Evolutionary conservation across 768 basidiomycete genomes (phyloP).

Genomic region (Fistulinella prunicolor): DNA sequence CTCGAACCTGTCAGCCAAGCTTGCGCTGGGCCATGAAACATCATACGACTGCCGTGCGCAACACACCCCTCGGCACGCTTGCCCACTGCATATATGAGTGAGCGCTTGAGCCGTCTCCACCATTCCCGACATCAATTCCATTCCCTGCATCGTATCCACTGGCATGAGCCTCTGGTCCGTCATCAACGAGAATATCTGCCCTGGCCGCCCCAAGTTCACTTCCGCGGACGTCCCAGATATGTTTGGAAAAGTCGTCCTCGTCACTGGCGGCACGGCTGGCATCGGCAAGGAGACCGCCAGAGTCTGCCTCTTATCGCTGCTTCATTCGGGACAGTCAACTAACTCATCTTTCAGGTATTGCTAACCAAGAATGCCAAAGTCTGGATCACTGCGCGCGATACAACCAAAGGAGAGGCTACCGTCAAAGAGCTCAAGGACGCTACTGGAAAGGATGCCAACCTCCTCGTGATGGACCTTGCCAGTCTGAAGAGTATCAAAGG

Average conservation of each 20-base stretch:
- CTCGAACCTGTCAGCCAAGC: too few species aligned
- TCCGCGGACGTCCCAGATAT: slow-evolving; percentile 35
- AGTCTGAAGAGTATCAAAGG: slow-evolving; percentile 37
- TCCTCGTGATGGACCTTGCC: slow-evolving; percentile 42
- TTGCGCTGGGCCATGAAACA: too few species aligned
- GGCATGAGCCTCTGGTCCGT: slow-evolving; percentile 9
- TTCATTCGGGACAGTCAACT: neutral
- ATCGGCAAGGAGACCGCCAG: slow-evolving; percentile 48
- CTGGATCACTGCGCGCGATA: slow-evolving; percentile 27
- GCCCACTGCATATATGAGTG: too few species aligned
- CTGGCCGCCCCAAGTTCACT: slow-evolving; percentile 24
- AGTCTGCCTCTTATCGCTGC: neutral
- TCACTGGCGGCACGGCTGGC: slow-evolving; percentile 49
- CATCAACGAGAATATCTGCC: slow-evolving; percentile 9
- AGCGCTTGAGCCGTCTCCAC: too few species aligned
- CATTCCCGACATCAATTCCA: neutral
- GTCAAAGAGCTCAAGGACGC: slow-evolving; percentile 16
- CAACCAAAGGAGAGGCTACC: slow-evolving; percentile 14
- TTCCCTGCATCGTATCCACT: neutral
- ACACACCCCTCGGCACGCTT: too few species aligned
- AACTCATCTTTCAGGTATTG: slow-evolving; percentile 12
- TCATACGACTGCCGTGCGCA: too few species aligned
- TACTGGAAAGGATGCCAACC: slow-evolving; percentile 25
- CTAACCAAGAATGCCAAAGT: slow-evolving; percentile 30
- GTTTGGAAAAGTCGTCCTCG: slow-evolving; percentile 34